Percentiles rank a stretch among this genome's conserved stretches.
phyloP scores from a whole-genome alignment of 2,329 filamentous ascomycete genomes.

The Neofusicoccum laricinum region DNA sequence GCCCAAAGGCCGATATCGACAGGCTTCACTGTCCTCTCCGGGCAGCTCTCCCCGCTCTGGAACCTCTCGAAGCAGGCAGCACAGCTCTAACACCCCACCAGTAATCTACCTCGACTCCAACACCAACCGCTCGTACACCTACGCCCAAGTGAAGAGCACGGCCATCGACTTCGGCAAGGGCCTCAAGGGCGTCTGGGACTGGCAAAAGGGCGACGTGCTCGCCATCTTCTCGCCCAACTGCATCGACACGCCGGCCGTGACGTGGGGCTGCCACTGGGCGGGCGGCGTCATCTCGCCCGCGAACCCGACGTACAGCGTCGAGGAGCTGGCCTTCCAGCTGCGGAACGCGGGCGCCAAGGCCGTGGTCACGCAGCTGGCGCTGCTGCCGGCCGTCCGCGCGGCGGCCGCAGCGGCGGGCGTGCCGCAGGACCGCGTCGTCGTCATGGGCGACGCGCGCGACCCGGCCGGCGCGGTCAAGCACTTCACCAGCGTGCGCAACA shows the following conservation, averaged over 20 bases:
- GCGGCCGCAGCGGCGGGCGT: constrained; percentile 72
- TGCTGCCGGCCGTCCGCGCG: constrained; percentile 62
- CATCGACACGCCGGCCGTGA: constrained; percentile 75
- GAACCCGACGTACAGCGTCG: constrained; percentile 80
- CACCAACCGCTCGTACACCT: constrained; percentile 68
- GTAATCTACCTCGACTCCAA: constrained; percentile 77
- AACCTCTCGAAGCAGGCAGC: no score
- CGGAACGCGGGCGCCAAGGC: constrained; percentile 72
- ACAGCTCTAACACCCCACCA: constrained; percentile 36
- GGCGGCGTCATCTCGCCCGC: constrained; percentile 80
- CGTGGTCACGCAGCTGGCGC: constrained; percentile 68
- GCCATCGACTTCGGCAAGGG: constrained; percentile 78
- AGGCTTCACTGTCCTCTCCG: no score
- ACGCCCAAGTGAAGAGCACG: constrained; percentile 60
- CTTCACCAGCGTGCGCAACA: constrained; percentile 68
- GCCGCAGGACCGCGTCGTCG: constrained; percentile 66
- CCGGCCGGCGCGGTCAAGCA: constrained; percentile 61
- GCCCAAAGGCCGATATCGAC: no score
- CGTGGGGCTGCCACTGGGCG: constrained; percentile 78
- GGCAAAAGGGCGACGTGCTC: constrained; percentile 80
- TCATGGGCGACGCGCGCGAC: constrained; percentile 70
- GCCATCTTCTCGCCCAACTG: constrained; percentile 81
- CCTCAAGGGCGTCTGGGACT: constrained; percentile 69
- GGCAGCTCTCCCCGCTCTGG: no score
- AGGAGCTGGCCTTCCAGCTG: constrained; percentile 83